Base-by-base conservation (phyloP, 2,329 filamentous ascomycete species). In the Pseudopyricularia javanii region DNA sequence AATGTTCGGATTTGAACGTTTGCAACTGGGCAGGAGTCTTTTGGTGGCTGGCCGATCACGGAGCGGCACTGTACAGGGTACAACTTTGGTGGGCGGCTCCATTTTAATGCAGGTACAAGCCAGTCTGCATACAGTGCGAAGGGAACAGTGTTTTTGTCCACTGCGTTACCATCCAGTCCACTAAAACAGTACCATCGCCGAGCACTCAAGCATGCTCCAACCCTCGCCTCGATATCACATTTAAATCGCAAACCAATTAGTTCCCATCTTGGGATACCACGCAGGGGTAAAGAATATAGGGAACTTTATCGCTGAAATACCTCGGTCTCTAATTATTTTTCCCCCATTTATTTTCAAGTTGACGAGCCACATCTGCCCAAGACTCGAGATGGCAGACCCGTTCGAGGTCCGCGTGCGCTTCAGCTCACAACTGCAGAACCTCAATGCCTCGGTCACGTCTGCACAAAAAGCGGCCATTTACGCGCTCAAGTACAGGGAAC, bases 341-440 rank as follows among this genome's bases (percentile, higher is more conserved):
- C n/a, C n/a, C n/a, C n/a, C n/a, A n/a, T n/a, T 45, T 45, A 4
- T 15, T 24, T 24, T 20, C 22, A 24, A 14, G 24, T 4, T 9
- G 6, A 7, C 22, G 20, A 45, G 17, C 17, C 7, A 24, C 40
- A 14, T 35, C 15, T 15, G 15, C 22, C 32, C 20, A 47, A 15
- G 26, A 12, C 28, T 47, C 3, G 65, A 53, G 28, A 82, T 80
- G 76, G 71, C 76, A 49, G 91, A 98, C 70, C 93, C 94, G 6
- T 98, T 98, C 69, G 93, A 97, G 74, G 91, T 97, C 61, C 91
- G 93, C 65, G 91, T 98, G 80, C 90, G 90, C 70, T 98, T 98
- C 75, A 96, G 89, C 52, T 79, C 79, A 51, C 87, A 93, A 66
- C 80, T 98, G 24, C 85, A 94, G 59, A 88, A 93, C 66, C 82